Evolutionary conservation across 352 stramenopile genomes (phyloP), one percentile per base, ranked within the genome.

Genomic region (Globisporangium nunn): DNA sequence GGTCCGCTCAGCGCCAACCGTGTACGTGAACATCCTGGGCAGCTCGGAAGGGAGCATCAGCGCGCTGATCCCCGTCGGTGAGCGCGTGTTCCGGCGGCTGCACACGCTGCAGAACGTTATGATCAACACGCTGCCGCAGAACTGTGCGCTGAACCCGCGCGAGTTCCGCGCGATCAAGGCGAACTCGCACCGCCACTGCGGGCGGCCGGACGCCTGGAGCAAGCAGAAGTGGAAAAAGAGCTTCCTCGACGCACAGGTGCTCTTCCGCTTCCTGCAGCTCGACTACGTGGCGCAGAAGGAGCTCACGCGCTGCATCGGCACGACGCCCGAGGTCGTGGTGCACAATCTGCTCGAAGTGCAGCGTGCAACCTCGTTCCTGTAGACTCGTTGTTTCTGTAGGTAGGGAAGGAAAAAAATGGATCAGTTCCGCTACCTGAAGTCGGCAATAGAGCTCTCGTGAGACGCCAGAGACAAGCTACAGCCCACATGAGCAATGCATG

Each of bases 201-300:
- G 85, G 7, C 68, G 85, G 28, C 62, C 76, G 0, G 85, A 94
- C 52, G 85, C 80, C 15, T 94, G 85, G 85, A 88, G 70, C 67
- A 94, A 90, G 67, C 83, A 91, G 47, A 94, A 94, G 67, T 91
- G 81, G 77, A 92, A 94, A 54, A 94, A 94, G 71, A 88, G 81
- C 44, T 94, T 94, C 58, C 55, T 94, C 54, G 85, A 94, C 52
- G 78, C 72, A 1, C 73, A 87, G 1, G 81, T 95, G 63, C 64
- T 96, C 17, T 85, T 89, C 51, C 79, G 75, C 23, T 96, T 93
- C 61, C 63, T 92, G 35, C 69, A 81, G 30, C 59, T 96, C 17
- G 85, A 95, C 59, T 93, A 93, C 59, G 82, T 95, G 28, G 81
- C 85, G 2, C 87, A 96, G 58, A 93, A 93, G 52, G 83, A 96